Evolutionary conservation across 2,329 filamentous ascomycete species (phyloP).

Genomic region (Fusarium sp.): DNA sequence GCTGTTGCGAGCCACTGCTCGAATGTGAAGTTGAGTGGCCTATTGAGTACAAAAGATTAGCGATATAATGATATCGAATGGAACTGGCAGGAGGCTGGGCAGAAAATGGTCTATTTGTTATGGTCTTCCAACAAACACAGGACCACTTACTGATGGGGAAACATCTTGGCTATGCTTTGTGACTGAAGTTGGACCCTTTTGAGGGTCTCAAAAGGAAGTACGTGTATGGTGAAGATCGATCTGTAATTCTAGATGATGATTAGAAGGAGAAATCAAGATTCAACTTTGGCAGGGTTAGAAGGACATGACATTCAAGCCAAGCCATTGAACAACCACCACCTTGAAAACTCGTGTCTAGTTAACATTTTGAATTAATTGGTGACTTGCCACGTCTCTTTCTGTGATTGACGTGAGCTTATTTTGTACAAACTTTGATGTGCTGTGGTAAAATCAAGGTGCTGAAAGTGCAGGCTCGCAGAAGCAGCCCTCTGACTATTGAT

Average conservation of each 20-base stretch:
- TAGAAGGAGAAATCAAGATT: not conserved
- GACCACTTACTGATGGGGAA: not conserved
- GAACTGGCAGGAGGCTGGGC: not conserved
- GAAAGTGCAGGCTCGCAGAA: not conserved
- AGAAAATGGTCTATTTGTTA: not conserved
- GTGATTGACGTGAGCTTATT: not conserved
- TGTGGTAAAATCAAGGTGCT: not conserved
- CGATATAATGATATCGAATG: not conserved
- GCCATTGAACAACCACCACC: not conserved
- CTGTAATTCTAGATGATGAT: accelerated
- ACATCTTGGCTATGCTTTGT: not conserved
- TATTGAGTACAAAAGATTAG: not conserved
- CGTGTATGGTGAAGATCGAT: not conserved
- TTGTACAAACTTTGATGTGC: not conserved
- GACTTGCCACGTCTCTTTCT: not conserved
- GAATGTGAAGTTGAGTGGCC: not conserved
- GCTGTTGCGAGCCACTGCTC: not conserved
- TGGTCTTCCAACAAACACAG: not conserved
- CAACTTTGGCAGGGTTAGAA: not conserved
- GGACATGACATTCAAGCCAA: not conserved
- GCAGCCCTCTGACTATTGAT: not conserved
- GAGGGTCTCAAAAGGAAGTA: too few relatives aligned
- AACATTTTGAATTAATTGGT: not conserved
- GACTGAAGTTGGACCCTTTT: too few relatives aligned
- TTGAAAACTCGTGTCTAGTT: not conserved